Percentiles rank a stretch among this genome's conserved stretches.
These are phyloP conservation scores for Lotmaria passim DNA, from an alignment of 208 protist genomes.

Conservation along the genomic window DNA sequence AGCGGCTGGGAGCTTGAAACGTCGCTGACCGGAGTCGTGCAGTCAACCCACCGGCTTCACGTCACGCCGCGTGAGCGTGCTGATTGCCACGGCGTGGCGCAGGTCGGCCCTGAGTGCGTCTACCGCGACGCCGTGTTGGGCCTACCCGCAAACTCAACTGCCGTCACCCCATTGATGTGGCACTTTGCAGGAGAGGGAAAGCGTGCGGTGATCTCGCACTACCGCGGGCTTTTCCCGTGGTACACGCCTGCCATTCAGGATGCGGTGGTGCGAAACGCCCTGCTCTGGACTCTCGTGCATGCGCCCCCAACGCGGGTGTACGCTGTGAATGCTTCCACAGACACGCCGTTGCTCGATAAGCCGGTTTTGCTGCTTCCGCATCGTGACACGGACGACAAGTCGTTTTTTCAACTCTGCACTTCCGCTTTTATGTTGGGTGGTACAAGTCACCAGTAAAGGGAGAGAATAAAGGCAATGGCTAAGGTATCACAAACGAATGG, in stretches of 20 bases:
- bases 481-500: no score
- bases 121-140: constrained; percentile 14
- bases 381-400: background rate
- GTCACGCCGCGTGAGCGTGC: constrained; percentile 12
- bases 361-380: constrained; percentile 11
- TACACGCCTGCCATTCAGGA: constrained; percentile 12
- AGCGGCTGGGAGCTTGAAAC: background rate
- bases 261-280: constrained; percentile 4
- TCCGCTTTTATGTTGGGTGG: constrained; percentile 10
- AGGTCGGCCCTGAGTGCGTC: background rate
- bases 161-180: constrained; percentile 12
- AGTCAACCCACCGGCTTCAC: constrained; percentile 1
- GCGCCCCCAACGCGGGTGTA: constrained; percentile 20
- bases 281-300: constrained; percentile 18
- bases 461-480: no score
- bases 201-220: constrained; percentile 13
- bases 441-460: background rate
- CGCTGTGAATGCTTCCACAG: background rate
- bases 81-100: constrained; percentile 1
- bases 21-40: background rate
- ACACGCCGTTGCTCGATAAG: background rate
- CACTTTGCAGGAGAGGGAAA: constrained; percentile 18
- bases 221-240: constrained; percentile 21
- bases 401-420: constrained; percentile 14
- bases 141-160: background rate